A percentile compares a stretch with the other conserved stretches of the same genome.
Conservation (phyloP, 2,329 filamentous ascomycete species). For the Beauveria varroae region DNA sequence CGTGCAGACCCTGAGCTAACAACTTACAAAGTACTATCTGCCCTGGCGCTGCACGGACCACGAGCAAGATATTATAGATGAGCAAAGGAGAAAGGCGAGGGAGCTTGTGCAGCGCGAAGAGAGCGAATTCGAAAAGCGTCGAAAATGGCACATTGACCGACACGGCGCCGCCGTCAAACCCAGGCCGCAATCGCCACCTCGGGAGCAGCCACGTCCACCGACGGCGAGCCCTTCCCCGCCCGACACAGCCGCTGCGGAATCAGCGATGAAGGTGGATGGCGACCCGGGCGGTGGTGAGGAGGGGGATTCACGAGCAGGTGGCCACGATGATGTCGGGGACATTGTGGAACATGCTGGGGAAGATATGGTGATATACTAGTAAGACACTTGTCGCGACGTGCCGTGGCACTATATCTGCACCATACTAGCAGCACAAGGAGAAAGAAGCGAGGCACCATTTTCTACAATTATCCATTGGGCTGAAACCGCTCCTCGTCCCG, state of each 20-base stretch:
- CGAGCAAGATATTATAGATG: constrained; percentile 63
- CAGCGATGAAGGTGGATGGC: neutral
- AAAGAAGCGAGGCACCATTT: neutral
- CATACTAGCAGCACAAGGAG: no score
- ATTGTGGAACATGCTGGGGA: constrained; percentile 79
- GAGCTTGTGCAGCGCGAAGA: constrained; percentile 56
- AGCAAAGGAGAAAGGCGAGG: constrained; percentile 61
- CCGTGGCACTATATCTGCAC: neutral
- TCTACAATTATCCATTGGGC: neutral
- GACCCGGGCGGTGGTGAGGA: neutral
- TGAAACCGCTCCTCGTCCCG: neutral
- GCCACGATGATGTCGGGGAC: constrained; percentile 63
- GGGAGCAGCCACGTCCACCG: constrained; percentile 12
- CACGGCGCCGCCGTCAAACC: constrained; percentile 18
- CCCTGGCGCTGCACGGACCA: constrained; percentile 67
- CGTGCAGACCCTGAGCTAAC: neutral
- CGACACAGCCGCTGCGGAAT: neutral
- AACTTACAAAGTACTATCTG: constrained; percentile 61
- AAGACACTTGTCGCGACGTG: neutral
- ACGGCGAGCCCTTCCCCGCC: constrained; percentile 10
- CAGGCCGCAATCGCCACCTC: constrained; percentile 25
- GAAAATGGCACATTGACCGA: constrained; percentile 29
- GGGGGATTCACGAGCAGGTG: neutral
- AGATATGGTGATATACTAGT: constrained; percentile 85
- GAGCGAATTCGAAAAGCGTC: constrained; percentile 50